Conservation (phyloP, 78 protist genomes). For the Dictyostelium purpureum region DNA sequence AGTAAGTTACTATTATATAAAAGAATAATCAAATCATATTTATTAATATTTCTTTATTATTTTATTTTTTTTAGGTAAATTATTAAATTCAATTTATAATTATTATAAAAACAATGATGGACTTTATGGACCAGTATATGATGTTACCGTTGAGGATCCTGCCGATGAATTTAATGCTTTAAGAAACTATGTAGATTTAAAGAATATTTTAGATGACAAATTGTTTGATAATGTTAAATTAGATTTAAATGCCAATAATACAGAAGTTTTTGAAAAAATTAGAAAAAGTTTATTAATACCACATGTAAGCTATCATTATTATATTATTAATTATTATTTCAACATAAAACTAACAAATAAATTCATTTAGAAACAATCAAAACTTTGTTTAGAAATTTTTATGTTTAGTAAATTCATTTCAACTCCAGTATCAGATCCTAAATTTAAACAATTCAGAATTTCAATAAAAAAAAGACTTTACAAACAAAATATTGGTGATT, state of each 20-base stretch:
- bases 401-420: conserved; percentile 41
- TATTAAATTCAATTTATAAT: conserved; percentile 57
- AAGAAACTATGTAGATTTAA: conserved; percentile 53
- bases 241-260: conserved; percentile 4
- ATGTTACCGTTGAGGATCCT: conserved; percentile 74
- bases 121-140: conserved; percentile 71
- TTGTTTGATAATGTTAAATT: conserved; percentile 20
- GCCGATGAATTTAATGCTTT: conserved; percentile 35
- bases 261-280: conserved; percentile 31
- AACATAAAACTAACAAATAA: background rate
- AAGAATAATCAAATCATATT: background rate
- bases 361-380: conserved; percentile 12
- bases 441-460: conserved; percentile 40
- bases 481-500: conserved; percentile 58
- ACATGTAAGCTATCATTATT: background rate
- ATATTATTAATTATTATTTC: background rate
- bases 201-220: conserved; percentile 8
- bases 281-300: conserved; percentile 40
- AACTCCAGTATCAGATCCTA: conserved; percentile 12
- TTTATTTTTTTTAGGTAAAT: conserved; percentile 1
- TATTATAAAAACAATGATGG: conserved; percentile 51
- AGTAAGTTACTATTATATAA: conserved; percentile 18
- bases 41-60: background rate
- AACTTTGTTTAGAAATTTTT: conserved; percentile 36
- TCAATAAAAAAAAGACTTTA: conserved; percentile 41